Percentiles rank a stretch among this genome's conserved stretches.
phyloP scores from a whole-genome alignment of 78 protist species.

The Dictyostelium brefeldianum region DNA sequence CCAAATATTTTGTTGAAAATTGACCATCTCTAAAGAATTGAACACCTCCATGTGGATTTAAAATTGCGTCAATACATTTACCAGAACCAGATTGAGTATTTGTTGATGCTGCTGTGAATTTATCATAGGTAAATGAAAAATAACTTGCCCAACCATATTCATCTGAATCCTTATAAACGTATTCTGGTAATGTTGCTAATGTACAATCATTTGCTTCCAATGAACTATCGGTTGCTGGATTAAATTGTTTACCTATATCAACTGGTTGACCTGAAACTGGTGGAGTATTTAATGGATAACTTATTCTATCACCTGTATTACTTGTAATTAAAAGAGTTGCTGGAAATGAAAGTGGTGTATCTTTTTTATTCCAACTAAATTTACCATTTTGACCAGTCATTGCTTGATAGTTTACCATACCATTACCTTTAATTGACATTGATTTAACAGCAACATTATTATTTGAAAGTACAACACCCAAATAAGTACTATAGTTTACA shows the following conservation, averaged over 20 bases:
- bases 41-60: neutral
- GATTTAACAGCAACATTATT: constrained; percentile 29
- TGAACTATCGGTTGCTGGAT: neutral
- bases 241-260: constrained; percentile 34
- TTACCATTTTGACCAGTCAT: constrained; percentile 13
- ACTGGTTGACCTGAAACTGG: neutral
- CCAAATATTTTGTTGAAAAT: constrained; percentile 30
- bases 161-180: constrained; percentile 42
- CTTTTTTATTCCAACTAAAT: constrained; percentile 19
- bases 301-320: neutral
- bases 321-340: constrained; percentile 16
- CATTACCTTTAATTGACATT: constrained; percentile 27
- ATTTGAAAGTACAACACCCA: constrained; percentile 3
- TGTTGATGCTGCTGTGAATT: neutral
- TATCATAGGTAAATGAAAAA: neutral
- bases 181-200: constrained; percentile 24
- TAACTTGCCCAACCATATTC: constrained; percentile 29
- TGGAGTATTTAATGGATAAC: neutral
- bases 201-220: neutral
- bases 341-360: constrained; percentile 28
- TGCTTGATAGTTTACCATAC: neutral
- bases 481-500: constrained; percentile 10
- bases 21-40: constrained; percentile 38
- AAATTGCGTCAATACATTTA: neutral
- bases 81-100: constrained; percentile 10